phyloP scores from a whole-genome alignment of 2,329 filamentous ascomycete species.

The Cladosporium velox region DNA sequence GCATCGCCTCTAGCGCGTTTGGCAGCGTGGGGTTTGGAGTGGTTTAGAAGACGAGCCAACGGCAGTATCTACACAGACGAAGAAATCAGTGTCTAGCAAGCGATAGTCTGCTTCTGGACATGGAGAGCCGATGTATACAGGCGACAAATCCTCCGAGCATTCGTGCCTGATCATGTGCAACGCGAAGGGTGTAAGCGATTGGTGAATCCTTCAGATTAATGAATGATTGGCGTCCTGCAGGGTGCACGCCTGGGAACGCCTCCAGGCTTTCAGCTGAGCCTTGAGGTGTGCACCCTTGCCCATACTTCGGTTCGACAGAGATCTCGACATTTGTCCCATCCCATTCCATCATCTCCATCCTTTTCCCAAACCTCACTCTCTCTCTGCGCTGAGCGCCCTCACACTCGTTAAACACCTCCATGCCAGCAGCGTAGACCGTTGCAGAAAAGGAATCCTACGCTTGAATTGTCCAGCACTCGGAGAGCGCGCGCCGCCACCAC shows the following conservation, averaged over 20 bases:
- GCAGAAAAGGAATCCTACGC: not conserved
- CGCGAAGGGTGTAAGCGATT: not conserved
- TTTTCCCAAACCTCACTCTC: not conserved
- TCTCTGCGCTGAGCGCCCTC: slow-evolving; percentile 22
- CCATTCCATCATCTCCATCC: not conserved
- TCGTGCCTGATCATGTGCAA: not conserved
- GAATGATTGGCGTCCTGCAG: not conserved
- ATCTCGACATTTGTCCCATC: not conserved
- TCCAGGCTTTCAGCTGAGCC: slow-evolving; percentile 2
- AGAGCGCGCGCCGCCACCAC: not conserved
- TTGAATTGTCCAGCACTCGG: not conserved
- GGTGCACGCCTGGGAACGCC: not conserved
- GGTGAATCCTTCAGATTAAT: slow-evolving; percentile 12
- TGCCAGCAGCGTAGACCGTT: slow-evolving; percentile 3
- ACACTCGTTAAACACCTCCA: slow-evolving; percentile 16
- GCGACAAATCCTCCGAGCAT: not conserved
- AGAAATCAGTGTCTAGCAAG: not conserved
- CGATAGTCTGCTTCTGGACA: not conserved
- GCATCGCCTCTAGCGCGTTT: slow-evolving; percentile 1
- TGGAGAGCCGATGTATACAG: not conserved
- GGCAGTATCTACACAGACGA: not conserved
- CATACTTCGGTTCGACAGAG: not conserved
- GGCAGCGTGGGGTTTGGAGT: not conserved
- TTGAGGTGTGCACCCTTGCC: not conserved
- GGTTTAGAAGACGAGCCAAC: not conserved